Percentiles rank a stretch among this genome's conserved stretches.
Evolutionary conservation across 2,329 filamentous ascomycete species (phyloP).

Genomic region (Penicillium sp.): DNA sequence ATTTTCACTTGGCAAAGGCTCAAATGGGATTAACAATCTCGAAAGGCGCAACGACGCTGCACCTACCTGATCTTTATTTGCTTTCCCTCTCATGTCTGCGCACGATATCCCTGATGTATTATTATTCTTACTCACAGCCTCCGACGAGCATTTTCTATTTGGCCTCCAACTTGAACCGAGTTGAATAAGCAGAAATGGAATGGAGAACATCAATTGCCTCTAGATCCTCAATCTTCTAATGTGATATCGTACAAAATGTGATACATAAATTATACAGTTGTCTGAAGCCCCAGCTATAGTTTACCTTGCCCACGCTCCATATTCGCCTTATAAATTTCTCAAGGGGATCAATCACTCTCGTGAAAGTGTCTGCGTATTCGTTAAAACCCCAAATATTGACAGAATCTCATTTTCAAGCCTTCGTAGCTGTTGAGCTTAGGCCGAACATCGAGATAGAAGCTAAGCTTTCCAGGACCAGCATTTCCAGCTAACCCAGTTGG

Average conservation of each 20-base stretch:
- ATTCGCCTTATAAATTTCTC: slow-evolving; percentile 30
- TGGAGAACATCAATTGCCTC: slow-evolving; percentile 30
- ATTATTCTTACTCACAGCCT: slow-evolving; percentile 13
- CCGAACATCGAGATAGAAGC: slow-evolving; percentile 68
- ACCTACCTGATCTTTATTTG: no score
- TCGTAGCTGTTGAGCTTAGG: slow-evolving; percentile 69
- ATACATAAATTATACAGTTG: slow-evolving; percentile 40
- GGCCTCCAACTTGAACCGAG: neutral
- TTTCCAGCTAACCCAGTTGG: slow-evolving; percentile 35
- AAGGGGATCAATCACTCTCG: slow-evolving; percentile 1
- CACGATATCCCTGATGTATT: slow-evolving; percentile 41
- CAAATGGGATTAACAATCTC: no score
- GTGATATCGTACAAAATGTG: slow-evolving; percentile 42
- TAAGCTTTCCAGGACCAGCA: slow-evolving; percentile 51
- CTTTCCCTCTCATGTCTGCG: slow-evolving; percentile 24
- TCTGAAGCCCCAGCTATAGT: slow-evolving; percentile 17
- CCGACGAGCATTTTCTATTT: slow-evolving; percentile 10
- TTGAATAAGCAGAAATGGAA: slow-evolving; percentile 25
- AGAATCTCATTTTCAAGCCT: slow-evolving; percentile 62
- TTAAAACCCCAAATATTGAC: slow-evolving; percentile 23
- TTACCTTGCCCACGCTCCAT: slow-evolving; percentile 30
- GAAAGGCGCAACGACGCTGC: no score
- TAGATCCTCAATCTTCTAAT: slow-evolving; percentile 21
- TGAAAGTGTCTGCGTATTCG: neutral
- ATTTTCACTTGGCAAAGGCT: no score